These are phyloP conservation scores for Kandelia obovata DNA, from an alignment of 345 rosid genomes.

Conservation along the genomic window DNA sequence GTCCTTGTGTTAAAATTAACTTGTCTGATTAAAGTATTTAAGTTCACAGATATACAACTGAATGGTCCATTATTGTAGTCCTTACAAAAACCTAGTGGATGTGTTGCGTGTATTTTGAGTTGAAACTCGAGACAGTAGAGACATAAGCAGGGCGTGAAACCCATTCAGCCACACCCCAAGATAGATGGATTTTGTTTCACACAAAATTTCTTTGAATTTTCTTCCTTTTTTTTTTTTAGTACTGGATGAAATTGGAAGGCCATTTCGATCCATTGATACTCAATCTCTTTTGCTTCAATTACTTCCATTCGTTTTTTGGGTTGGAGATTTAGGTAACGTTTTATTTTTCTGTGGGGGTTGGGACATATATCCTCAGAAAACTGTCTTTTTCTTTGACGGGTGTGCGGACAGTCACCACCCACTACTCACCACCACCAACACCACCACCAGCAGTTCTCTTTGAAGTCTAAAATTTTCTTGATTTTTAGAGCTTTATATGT, in stretches of 20 bases:
- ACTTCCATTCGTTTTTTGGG: conserved; percentile 44
- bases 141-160: conserved; percentile 56
- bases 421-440: no score
- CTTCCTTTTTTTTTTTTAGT: neutral
- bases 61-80: no score
- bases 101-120: no score
- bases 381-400: conserved; percentile 15
- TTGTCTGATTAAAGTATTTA: no score
- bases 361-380: conserved; percentile 2
- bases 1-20: no score
- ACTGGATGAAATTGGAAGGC: conserved; percentile 14
- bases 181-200: neutral
- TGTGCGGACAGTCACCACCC: conserved; percentile 37
- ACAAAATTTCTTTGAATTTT: neutral
- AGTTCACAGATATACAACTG: no score
- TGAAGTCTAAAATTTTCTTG: no score
- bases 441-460: no score
- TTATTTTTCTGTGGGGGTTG: conserved; percentile 5
- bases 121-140: no score
- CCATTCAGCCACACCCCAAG: conserved; percentile 43
- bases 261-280: conserved; percentile 62
- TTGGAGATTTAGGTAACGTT: conserved; percentile 7
- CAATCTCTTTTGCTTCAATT: conserved; percentile 57
- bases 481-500: no score
- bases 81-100: no score